Conservation (phyloP, 1,284 basidiomycete species). For the Naganishia cerealis region DNA sequence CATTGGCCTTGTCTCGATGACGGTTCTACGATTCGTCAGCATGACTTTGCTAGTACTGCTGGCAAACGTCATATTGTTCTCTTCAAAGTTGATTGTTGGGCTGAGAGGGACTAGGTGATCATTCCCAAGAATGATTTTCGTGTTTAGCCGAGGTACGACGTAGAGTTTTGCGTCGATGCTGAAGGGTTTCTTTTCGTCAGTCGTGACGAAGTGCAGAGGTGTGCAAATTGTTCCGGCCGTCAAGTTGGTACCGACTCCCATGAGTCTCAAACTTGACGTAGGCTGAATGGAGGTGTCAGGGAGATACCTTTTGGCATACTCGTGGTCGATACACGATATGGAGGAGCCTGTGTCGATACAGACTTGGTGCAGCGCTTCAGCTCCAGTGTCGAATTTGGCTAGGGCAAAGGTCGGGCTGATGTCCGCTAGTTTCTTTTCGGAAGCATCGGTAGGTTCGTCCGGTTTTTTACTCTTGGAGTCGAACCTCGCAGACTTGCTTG, state of each 20-base stretch:
- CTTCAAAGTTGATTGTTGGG: no score
- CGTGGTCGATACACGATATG: no score
- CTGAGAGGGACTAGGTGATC: no score
- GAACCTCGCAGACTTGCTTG: not conserved
- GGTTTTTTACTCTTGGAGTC: not conserved
- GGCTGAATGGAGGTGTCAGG: not conserved
- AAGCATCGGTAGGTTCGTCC: not conserved
- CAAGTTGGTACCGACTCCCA: slow-evolving; percentile 18
- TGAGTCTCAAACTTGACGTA: not conserved
- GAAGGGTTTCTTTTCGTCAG: not conserved
- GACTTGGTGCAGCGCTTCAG: not conserved
- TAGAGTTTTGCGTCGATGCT: slow-evolving; percentile 3
- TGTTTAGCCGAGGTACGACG: no score
- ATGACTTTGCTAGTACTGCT: no score
- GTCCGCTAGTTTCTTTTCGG: not conserved
- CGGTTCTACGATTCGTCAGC: no score
- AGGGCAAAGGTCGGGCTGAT: slow-evolving; percentile 6
- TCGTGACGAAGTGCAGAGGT: slow-evolving; percentile 2
- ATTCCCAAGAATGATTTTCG: no score
- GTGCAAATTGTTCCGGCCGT: slow-evolving; percentile 3
- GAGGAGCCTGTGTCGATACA: slow-evolving; percentile 27
- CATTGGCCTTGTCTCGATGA: no score
- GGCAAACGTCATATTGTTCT: no score
- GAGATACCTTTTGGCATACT: slow-evolving; percentile 13
- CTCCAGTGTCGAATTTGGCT: not conserved